Conservation (phyloP, 169 alveolate genomes). For the Plasmodium fragile region DNA sequence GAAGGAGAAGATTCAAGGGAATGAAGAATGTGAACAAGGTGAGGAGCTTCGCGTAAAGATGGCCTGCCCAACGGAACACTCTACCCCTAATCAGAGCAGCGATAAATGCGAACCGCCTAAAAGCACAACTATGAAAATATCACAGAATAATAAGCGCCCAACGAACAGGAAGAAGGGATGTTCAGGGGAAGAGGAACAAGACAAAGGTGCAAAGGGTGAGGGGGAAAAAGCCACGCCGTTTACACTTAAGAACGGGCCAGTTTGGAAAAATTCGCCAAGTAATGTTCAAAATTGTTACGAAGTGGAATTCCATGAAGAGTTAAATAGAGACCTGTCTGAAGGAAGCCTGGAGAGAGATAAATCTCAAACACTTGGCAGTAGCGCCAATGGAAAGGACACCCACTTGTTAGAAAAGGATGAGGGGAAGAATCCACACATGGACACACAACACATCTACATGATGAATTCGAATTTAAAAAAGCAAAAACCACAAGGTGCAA, state of each 20-base stretch:
- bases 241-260: background rate
- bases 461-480: background rate
- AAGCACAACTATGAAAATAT: background rate
- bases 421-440: background rate
- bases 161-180: background rate
- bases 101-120: background rate
- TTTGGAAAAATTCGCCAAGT: background rate
- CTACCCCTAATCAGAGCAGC: background rate
- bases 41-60: background rate
- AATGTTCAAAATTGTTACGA: background rate
- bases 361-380: background rate
- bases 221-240: background rate
- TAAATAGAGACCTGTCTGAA: background rate
- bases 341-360: background rate
- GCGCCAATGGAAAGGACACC: background rate
- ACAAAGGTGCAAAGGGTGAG: background rate
- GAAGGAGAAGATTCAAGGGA: background rate
- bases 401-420: background rate
- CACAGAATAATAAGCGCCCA: background rate
- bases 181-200: background rate
- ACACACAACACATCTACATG: slow-evolving; percentile 6
- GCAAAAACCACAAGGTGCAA: background rate
- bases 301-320: background rate
- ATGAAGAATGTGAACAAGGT: background rate
- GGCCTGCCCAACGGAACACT: background rate